phyloP scores from a whole-genome alignment of 805 yeast species.

The Cyberlindnera xishuangbannaensis region DNA sequence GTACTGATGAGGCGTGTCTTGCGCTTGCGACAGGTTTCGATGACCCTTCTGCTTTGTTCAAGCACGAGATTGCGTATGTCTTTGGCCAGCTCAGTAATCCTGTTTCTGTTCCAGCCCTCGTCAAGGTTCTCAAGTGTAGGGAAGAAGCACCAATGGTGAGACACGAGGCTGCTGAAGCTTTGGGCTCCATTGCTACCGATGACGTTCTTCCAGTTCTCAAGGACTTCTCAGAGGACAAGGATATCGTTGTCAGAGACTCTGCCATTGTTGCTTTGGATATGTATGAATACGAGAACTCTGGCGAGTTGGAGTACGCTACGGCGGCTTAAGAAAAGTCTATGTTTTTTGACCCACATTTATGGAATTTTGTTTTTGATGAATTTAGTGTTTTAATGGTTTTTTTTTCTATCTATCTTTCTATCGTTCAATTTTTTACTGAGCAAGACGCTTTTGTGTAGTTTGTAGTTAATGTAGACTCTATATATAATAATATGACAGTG shows the following conservation, averaged over 20 bases:
- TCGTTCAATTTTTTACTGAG: no score
- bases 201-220: slow-evolving; percentile 88
- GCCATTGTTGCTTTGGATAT: slow-evolving; percentile 97
- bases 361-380: slow-evolving; percentile 3
- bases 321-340: slow-evolving; percentile 21
- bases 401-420: no score
- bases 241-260: slow-evolving; percentile 89
- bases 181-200: slow-evolving; percentile 94
- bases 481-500: no score
- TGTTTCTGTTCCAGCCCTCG: slow-evolving; percentile 79
- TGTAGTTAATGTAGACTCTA: no score
- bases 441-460: no score
- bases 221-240: slow-evolving; percentile 72
- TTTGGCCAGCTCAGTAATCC: slow-evolving; percentile 97
- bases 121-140: slow-evolving; percentile 71
- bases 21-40: slow-evolving; percentile 88
- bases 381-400: slow-evolving; percentile 3
- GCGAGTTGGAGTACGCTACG: slow-evolving; percentile 66
- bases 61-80: slow-evolving; percentile 97
- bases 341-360: no score
- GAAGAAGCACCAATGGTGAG: slow-evolving; percentile 97
- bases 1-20: slow-evolving; percentile 84
- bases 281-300: slow-evolving; percentile 92
- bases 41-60: slow-evolving; percentile 89
- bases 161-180: slow-evolving; percentile 99